A percentile compares a stretch with the other conserved stretches of the same genome.
phyloP scores from a whole-genome alignment of 805 yeast species.

The Clavispora vitiphila region DNA sequence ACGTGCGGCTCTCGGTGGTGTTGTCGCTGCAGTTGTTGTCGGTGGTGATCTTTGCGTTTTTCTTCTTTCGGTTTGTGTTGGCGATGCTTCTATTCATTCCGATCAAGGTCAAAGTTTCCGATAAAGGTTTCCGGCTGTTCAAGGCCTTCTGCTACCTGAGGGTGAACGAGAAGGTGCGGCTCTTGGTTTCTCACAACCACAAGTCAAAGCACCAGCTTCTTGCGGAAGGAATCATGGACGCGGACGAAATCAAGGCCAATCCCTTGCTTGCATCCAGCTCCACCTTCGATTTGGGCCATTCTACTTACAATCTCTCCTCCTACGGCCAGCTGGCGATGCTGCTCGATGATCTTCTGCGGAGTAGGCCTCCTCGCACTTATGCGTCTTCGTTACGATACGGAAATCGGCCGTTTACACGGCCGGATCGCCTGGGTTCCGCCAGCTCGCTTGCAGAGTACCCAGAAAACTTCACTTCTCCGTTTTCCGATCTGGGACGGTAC shows the following conservation, averaged over 20 bases:
- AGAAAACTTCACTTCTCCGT: not conserved
- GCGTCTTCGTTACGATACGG: not conserved
- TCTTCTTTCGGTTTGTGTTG: constrained; percentile 50
- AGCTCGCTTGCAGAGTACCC: not conserved
- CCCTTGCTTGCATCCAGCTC: constrained; percentile 21
- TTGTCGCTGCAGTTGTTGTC: constrained; percentile 73
- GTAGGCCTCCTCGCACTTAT: constrained; percentile 2
- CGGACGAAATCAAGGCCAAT: constrained; percentile 20
- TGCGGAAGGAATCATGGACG: constrained; percentile 24
- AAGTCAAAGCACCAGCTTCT: constrained; percentile 31
- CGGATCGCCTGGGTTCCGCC: not conserved
- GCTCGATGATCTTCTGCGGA: not conserved
- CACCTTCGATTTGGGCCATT: constrained; percentile 7
- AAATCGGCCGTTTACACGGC: not conserved
- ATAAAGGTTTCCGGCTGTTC: constrained; percentile 38
- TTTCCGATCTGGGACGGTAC: not conserved
- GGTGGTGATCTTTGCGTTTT: constrained; percentile 66
- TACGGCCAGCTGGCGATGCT: not conserved
- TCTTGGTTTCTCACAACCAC: constrained; percentile 42
- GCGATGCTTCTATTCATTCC: constrained; percentile 53
- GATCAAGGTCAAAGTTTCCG: constrained; percentile 41
- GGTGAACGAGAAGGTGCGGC: constrained; percentile 53
- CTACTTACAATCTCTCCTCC: not conserved
- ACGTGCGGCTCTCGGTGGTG: constrained; percentile 64
- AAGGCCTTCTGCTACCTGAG: constrained; percentile 59